A percentile compares a stretch with the other conserved stretches of the same genome.
These are phyloP conservation scores for Fusarium sp. DNA, from an alignment of 2,329 filamentous ascomycete species.

Conservation along the genomic window DNA sequence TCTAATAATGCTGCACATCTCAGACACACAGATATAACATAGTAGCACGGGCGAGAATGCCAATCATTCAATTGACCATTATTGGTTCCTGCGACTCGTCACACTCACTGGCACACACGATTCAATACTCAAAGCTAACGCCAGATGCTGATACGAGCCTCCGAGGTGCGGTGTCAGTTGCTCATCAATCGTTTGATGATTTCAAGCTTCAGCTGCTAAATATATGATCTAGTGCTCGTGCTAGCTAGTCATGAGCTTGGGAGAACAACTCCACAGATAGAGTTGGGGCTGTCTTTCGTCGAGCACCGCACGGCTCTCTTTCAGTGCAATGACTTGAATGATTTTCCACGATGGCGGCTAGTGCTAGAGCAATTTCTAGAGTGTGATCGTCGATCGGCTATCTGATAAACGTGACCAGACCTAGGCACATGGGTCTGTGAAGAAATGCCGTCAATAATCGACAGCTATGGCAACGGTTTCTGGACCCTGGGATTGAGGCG, in stretches of 20 bases:
- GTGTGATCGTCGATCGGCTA: slow-evolving; percentile 48
- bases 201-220: slow-evolving; percentile 3
- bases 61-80: slow-evolving; percentile 1
- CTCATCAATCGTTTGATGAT: slow-evolving; percentile 24
- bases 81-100: not conserved
- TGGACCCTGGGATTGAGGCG: slow-evolving; percentile 7
- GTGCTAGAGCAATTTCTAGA: slow-evolving; percentile 23
- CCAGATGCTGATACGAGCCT: slow-evolving; percentile 6
- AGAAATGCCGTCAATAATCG: slow-evolving; percentile 23
- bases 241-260: slow-evolving; percentile 35
- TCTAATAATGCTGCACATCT: slow-evolving; percentile 5
- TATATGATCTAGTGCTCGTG: slow-evolving; percentile 24
- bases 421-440: slow-evolving; percentile 27
- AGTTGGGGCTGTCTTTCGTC: slow-evolving; percentile 37
- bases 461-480: slow-evolving; percentile 12
- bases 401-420: slow-evolving; percentile 41
- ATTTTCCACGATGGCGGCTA: slow-evolving; percentile 25
- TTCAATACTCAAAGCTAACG: not conserved
- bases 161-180: not conserved
- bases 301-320: slow-evolving; percentile 12
- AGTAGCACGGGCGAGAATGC: not conserved
- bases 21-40: not conserved
- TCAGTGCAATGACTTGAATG: slow-evolving; percentile 13
- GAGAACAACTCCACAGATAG: slow-evolving; percentile 15
- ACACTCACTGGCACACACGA: not conserved